Evolutionary conservation across 148 eudicot species (phyloP).

Genomic region (Amaranthus palmeri): DNA sequence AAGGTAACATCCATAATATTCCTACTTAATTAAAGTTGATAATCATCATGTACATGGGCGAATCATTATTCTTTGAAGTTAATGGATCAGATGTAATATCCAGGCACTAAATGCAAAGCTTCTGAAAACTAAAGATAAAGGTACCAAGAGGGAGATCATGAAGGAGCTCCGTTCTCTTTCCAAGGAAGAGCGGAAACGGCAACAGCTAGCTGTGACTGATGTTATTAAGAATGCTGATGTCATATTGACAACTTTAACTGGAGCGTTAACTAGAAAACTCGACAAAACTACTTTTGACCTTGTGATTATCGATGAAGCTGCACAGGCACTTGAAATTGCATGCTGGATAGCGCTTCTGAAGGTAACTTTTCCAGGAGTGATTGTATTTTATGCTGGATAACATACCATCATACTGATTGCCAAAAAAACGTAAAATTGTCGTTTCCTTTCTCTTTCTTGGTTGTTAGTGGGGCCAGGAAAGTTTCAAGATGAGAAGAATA

Average conservation of each 20-base stretch:
- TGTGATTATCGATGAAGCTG: slow-evolving; percentile 98
- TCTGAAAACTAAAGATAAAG: slow-evolving; percentile 84
- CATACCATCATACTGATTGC: neutral
- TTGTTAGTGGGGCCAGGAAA: neutral
- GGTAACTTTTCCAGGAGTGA: slow-evolving; percentile 35
- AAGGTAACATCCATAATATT: slow-evolving; percentile 42
- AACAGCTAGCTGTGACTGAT: slow-evolving; percentile 93
- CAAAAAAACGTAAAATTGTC: neutral
- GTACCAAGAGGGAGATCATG: slow-evolving; percentile 73
- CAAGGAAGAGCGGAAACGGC: slow-evolving; percentile 93
- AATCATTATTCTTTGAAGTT: slow-evolving; percentile 12
- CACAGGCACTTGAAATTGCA: slow-evolving; percentile 95
- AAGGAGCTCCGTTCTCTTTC: slow-evolving; percentile 83
- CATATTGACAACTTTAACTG: slow-evolving; percentile 85
- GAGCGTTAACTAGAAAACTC: slow-evolving; percentile 68
- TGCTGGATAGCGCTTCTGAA: slow-evolving; percentile 96
- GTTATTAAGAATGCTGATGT: slow-evolving; percentile 86
- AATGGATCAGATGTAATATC: slow-evolving; percentile 21
- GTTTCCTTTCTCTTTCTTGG: neutral
- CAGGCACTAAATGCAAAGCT: slow-evolving; percentile 87
- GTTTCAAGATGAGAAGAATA: neutral
- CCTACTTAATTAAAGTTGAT: neutral
- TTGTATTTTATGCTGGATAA: neutral
- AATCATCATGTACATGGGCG: neutral
- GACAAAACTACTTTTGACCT: slow-evolving; percentile 70